Percentiles rank a stretch among this genome's conserved stretches.
Evolutionary conservation across 257 asterid species (phyloP).

Genomic region (Thymus quinquecostatus): DNA sequence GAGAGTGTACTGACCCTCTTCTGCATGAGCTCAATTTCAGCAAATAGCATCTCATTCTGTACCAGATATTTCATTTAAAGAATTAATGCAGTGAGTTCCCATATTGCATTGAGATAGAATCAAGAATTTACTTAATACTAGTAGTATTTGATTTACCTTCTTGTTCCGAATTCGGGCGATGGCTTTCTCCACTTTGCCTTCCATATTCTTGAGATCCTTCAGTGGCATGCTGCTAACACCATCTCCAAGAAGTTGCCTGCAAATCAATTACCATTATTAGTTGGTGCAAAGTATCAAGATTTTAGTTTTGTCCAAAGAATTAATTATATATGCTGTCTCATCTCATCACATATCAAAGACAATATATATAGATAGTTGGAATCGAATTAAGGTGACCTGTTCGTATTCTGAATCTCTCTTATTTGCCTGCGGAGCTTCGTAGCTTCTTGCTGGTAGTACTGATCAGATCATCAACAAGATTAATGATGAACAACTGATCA

Average conservation of each 20-base stretch:
- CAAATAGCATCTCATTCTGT: constrained; percentile 82
- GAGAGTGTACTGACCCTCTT: constrained; percentile 61
- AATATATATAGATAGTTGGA: no score
- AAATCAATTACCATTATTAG: neutral
- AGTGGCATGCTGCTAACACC: constrained; percentile 57
- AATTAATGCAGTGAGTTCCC: neutral
- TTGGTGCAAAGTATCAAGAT: neutral
- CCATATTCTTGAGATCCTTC: constrained; percentile 66
- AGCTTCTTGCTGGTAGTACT: constrained; percentile 95
- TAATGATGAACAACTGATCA: no score
- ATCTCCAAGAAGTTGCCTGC: constrained; percentile 79
- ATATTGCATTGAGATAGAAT: neutral
- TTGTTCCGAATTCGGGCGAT: constrained; percentile 70
- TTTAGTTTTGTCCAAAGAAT: neutral
- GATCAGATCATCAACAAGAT: constrained; percentile 15
- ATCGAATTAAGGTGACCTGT: constrained; percentile 46
- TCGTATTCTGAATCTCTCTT: constrained; percentile 60
- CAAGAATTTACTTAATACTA: neutral
- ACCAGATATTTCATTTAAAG: neutral
- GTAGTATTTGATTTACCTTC: constrained; percentile 47
- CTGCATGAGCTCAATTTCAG: constrained; percentile 93
- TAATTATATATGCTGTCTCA: neutral
- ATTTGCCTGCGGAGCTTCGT: constrained; percentile 69
- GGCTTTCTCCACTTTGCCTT: constrained; percentile 75
- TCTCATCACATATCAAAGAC: no score